These are phyloP conservation scores for Ligustrum vulgare DNA, from an alignment of 257 asterid species.

Conservation along the genomic window DNA sequence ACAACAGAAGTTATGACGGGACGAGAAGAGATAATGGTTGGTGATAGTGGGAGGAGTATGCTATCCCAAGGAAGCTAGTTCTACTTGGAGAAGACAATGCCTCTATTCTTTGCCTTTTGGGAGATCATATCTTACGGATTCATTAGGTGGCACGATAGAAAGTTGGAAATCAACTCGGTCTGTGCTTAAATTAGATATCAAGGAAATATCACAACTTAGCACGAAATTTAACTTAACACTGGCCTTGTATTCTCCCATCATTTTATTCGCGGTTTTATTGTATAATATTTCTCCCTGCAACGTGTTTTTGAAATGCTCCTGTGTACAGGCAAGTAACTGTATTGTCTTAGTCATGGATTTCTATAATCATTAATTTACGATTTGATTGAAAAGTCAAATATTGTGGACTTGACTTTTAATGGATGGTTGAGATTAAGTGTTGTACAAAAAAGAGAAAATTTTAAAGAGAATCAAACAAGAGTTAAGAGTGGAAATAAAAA, in stretches of 20 bases:
- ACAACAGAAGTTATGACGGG: slow-evolving; percentile 38
- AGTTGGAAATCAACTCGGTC: not conserved
- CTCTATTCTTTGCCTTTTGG: not conserved
- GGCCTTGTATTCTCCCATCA: not conserved
- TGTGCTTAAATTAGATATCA: not conserved
- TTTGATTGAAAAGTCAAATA: too few species aligned
- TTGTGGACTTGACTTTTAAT: too few species aligned
- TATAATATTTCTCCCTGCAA: not conserved
- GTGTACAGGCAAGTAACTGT: not conserved
- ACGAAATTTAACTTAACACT: not conserved
- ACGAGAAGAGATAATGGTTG: slow-evolving; percentile 44
- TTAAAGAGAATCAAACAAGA: too few species aligned
- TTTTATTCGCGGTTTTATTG: not conserved
- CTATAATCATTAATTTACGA: not conserved
- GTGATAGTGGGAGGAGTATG: slow-evolving; percentile 29
- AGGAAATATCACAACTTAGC: not conserved
- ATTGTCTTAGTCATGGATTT: not conserved
- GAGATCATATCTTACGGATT: not conserved
- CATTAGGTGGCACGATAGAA: not conserved
- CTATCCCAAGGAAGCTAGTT: not conserved
- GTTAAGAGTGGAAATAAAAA: too few species aligned
- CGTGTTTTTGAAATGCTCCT: not conserved
- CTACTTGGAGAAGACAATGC: not conserved
- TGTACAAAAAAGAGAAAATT: too few species aligned
- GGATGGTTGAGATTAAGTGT: too few species aligned